Evolutionary conservation across 768 basidiomycete species (phyloP).

Genomic region (Suillus discolor): DNA sequence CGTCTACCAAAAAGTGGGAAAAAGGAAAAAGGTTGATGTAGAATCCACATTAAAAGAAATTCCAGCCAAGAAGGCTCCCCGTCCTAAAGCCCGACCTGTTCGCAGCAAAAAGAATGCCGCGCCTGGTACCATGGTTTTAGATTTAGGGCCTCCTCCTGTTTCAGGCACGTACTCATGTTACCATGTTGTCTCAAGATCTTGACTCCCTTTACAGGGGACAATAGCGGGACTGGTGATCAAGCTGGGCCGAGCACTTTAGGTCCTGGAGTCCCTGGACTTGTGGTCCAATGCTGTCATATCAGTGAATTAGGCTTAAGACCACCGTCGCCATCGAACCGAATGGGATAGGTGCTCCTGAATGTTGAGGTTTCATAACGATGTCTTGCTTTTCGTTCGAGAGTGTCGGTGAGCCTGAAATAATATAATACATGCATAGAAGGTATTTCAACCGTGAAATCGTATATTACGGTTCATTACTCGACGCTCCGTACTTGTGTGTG

Average conservation of each 20-base stretch:
- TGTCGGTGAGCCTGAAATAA: not conserved
- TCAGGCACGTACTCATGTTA: not conserved
- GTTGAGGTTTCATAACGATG: not conserved
- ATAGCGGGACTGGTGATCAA: not conserved
- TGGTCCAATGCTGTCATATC: not conserved
- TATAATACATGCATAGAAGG: not conserved
- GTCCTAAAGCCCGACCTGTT: not conserved
- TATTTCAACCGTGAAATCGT: constrained; percentile 2
- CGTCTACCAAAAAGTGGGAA: not conserved
- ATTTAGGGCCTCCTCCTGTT: not conserved
- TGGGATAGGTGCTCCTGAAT: not conserved
- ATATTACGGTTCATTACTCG: not conserved
- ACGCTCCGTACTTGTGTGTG: not conserved
- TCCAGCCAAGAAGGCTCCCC: not conserved
- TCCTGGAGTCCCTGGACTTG: not conserved
- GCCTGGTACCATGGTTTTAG: constrained; percentile 1
- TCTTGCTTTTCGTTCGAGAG: not conserved
- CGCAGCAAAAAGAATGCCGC: not conserved
- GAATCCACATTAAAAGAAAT: not conserved
- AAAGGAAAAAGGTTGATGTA: not conserved
- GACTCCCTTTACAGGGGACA: not conserved
- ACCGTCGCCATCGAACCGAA: not conserved
- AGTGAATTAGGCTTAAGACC: not conserved
- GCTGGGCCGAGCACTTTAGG: not conserved
- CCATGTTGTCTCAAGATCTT: not conserved